Percentiles rank a stretch among this genome's conserved stretches.
Conservation (phyloP, 805 yeast species). For the Vanderwaltozyma polyspora region DNA sequence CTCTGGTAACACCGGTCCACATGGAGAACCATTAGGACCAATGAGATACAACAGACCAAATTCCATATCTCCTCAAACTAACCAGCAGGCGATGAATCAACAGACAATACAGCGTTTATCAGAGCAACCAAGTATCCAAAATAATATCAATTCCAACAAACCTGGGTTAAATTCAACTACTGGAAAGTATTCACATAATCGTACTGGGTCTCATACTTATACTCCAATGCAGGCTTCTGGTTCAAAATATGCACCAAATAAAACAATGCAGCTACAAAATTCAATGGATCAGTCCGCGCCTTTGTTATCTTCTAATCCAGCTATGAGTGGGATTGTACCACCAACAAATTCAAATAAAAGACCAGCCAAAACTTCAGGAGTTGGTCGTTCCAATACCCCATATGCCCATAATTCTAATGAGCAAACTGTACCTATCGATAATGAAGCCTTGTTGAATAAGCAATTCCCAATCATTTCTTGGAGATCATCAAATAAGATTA, state of each 20-base stretch:
- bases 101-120: no score
- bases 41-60: no score
- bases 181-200: constrained; percentile 17
- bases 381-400: no score
- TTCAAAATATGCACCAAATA: constrained; percentile 30
- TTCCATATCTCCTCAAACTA: not conserved
- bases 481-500: constrained; percentile 37
- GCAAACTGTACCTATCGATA: constrained; percentile 27
- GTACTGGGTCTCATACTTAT: constrained; percentile 25
- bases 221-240: constrained; percentile 21
- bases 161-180: no score
- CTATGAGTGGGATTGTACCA: no score
- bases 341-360: no score
- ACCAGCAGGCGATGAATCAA: no score
- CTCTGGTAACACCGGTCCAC: not conserved
- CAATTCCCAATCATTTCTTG: constrained; percentile 75
- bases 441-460: constrained; percentile 42
- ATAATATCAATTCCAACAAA: no score
- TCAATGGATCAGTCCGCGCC: not conserved
- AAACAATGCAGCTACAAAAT: not conserved
- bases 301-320: no score
- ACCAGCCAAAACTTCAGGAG: no score
- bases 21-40: no score
- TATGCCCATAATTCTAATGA: constrained; percentile 1
- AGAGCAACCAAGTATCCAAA: no score